Conservation (phyloP, 306 rosid species). For the Senna tora region DNA sequence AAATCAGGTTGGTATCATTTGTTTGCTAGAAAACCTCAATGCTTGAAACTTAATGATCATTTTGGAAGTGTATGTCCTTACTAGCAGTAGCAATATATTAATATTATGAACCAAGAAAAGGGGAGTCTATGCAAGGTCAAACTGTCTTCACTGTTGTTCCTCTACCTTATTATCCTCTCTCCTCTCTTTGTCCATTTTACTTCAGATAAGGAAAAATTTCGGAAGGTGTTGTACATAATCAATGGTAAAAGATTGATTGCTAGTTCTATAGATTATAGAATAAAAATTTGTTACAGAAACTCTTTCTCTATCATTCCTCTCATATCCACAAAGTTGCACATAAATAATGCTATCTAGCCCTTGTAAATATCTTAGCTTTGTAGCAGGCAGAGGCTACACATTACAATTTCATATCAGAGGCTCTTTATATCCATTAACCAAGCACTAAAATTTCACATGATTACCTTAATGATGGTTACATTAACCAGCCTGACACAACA, state of each 20-base stretch:
- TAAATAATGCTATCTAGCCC: not conserved
- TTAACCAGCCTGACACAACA: not conserved
- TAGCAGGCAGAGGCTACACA: no score
- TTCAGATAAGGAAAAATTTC: not conserved
- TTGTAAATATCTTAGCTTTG: conserved; percentile 6
- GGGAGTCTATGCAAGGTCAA: not conserved
- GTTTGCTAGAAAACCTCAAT: not conserved
- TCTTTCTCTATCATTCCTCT: not conserved
- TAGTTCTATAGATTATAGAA: not conserved
- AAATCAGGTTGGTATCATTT: conserved; percentile 32
- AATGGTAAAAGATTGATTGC: not conserved
- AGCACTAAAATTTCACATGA: conserved; percentile 11
- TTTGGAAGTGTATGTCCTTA: not conserved
- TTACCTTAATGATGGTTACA: conserved; percentile 12
- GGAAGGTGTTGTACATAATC: not conserved
- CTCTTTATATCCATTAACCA: not conserved
- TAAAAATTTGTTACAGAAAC: not conserved
- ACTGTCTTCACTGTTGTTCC: not conserved
- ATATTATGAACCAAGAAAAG: not conserved
- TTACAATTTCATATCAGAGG: not conserved
- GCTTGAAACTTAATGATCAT: not conserved
- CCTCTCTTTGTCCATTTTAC: not conserved
- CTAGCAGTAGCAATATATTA: not conserved
- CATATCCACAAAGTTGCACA: not conserved
- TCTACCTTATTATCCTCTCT: not conserved